Conservation (phyloP, 768 basidiomycete species). For the Epithele typhae region DNA sequence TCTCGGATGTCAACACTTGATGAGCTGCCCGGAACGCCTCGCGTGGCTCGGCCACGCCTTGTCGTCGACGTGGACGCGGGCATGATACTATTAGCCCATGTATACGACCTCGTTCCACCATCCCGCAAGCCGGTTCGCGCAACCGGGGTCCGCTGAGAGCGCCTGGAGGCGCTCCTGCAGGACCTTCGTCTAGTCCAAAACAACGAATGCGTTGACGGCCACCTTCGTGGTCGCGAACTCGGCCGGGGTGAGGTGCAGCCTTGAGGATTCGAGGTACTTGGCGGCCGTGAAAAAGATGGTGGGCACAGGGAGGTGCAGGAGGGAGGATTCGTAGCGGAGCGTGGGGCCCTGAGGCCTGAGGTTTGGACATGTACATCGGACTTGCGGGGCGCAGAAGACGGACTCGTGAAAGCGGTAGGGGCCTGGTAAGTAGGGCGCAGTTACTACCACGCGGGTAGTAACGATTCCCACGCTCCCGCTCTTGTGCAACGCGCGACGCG, state of each 20-base stretch:
- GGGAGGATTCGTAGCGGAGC: constrained; percentile 68
- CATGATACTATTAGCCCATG: constrained; percentile 88
- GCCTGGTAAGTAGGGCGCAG: no score
- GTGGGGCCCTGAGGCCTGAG: constrained; percentile 61
- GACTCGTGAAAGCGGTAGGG: no score
- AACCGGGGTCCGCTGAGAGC: constrained; percentile 56
- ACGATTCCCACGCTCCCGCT: no score
- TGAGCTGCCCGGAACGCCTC: constrained; percentile 71
- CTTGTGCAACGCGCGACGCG: no score
- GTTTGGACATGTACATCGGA: constrained; percentile 41
- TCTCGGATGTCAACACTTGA: constrained; percentile 85
- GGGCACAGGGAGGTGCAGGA: constrained; percentile 82
- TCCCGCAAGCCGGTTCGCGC: constrained; percentile 84
- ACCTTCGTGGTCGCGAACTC: constrained; percentile 57
- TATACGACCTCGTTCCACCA: constrained; percentile 98
- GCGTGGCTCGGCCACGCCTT: constrained; percentile 48
- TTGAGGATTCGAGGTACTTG: constrained; percentile 86
- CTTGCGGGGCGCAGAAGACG: constrained; percentile 25
- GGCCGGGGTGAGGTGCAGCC: constrained; percentile 65
- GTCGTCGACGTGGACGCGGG: constrained; percentile 83
- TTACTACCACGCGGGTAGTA: no score
- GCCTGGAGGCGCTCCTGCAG: constrained; percentile 77
- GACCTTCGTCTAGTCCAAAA: constrained; percentile 60
- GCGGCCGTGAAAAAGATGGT: constrained; percentile 73
- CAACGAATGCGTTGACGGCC: constrained; percentile 63